A percentile compares a stretch with the other conserved stretches of the same genome.
Conservation (phyloP, 208 protist species). For the Crithidia sp. region DNA sequence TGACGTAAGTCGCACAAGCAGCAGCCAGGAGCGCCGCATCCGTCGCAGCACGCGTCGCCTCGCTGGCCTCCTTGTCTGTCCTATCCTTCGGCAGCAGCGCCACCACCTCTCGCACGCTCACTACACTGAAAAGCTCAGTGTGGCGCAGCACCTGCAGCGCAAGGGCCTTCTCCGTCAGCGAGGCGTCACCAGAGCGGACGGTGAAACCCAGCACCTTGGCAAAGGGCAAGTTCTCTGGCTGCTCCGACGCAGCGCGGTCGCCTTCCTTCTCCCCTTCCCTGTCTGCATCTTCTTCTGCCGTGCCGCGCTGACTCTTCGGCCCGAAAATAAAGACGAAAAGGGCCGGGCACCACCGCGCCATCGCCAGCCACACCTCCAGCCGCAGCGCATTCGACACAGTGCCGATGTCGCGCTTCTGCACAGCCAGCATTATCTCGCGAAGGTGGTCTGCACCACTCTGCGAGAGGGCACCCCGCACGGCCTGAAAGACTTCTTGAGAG, state of each 20-base stretch:
- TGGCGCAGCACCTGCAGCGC: conserved; percentile 30
- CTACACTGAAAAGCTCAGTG: conserved; percentile 17
- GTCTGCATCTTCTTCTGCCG: not conserved
- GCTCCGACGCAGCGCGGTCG: not conserved
- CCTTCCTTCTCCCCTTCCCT: not conserved
- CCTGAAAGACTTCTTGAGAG: conserved; percentile 1
- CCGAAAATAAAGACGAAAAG: conserved; percentile 33
- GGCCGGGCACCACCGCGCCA: conserved; percentile 31
- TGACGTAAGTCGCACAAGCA: conserved; percentile 24
- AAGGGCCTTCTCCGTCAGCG: conserved; percentile 32
- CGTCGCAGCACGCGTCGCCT: not conserved
- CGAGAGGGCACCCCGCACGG: conserved; percentile 22
- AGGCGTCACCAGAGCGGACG: conserved; percentile 21
- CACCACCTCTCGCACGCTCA: conserved; percentile 15
- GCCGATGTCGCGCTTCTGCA: conserved; percentile 16
- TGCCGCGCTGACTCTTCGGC: conserved; percentile 1
- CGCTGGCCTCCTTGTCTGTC: not conserved
- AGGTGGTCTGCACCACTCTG: not conserved
- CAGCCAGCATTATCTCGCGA: conserved; percentile 8
- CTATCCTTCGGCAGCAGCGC: conserved; percentile 7
- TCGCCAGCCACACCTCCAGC: conserved; percentile 31
- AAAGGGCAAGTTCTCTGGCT: conserved; percentile 33
- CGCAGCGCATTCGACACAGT: conserved; percentile 32
- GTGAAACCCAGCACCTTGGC: conserved; percentile 23
- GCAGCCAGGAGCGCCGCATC: conserved; percentile 17